Conservation (phyloP, 2,329 filamentous ascomycete species). For the Venturiaceae sp. region DNA sequence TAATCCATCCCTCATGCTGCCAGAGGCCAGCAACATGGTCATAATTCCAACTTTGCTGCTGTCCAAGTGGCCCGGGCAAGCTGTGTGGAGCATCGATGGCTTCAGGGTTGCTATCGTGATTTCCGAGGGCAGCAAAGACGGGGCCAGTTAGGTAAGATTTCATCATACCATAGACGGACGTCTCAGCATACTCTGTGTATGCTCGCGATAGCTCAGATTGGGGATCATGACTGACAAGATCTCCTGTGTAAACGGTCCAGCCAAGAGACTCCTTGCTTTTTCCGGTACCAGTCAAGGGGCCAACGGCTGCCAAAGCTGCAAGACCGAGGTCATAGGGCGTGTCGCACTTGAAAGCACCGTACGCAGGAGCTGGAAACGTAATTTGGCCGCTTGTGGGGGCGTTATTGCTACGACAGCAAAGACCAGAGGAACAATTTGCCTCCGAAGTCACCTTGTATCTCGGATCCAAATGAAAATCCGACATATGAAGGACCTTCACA, state of each 20-base stretch:
- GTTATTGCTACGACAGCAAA: constrained; percentile 42
- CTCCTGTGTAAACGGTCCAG: constrained; percentile 48
- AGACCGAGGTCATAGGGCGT: constrained; percentile 48
- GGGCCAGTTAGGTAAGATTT: constrained; percentile 46
- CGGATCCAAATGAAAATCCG: constrained; percentile 47
- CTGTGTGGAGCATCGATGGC: constrained; percentile 43
- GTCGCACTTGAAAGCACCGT: constrained; percentile 47
- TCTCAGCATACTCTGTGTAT: constrained; percentile 45
- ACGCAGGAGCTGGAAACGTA: constrained; percentile 40
- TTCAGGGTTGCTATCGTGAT: constrained; percentile 47
- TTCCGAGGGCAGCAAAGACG: constrained; percentile 47
- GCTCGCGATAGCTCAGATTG: constrained; percentile 40
- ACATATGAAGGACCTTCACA: constrained; percentile 47
- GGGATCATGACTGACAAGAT: constrained; percentile 46
- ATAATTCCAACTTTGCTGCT: constrained; percentile 50
- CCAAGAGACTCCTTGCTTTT: constrained; percentile 31
- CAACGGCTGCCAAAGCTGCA: constrained; percentile 46
- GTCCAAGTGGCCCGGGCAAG: constrained; percentile 41
- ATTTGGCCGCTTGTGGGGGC: constrained; percentile 23
- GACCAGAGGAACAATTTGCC: constrained; percentile 39
- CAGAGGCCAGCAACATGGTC: constrained; percentile 45
- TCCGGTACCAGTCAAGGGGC: constrained; percentile 45
- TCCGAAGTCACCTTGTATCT: constrained; percentile 44
- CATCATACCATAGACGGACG: constrained; percentile 44
- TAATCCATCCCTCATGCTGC: constrained; percentile 47